Conservation (phyloP, 208 protist species). For the Leishmania tropica region DNA sequence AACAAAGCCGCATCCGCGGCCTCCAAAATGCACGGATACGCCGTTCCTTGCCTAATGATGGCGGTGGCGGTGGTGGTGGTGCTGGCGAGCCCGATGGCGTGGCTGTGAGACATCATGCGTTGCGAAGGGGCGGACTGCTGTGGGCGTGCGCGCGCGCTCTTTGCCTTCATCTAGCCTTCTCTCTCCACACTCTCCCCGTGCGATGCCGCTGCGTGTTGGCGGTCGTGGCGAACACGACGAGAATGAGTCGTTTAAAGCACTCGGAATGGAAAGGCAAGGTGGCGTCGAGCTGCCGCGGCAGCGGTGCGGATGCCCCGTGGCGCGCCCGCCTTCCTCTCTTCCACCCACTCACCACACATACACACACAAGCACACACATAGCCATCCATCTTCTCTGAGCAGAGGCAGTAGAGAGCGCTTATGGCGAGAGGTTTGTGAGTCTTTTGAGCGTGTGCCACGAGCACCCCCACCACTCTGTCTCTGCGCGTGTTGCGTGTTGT, state of each 20-base stretch:
- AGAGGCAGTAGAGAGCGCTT: not conserved
- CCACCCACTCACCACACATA: too few species aligned
- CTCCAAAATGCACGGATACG: conserved; percentile 78
- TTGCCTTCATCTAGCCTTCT: not conserved
- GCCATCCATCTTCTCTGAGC: not conserved
- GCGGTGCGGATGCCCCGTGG: not conserved
- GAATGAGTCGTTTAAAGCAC: not conserved
- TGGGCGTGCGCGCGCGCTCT: not conserved
- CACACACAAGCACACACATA: too few species aligned
- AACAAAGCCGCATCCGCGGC: conserved; percentile 79
- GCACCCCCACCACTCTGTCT: not conserved
- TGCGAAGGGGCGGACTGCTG: not conserved
- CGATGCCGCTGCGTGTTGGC: not conserved
- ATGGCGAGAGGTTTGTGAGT: not conserved
- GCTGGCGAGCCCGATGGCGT: not conserved
- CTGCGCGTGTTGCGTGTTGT: not conserved
- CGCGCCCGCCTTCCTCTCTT: not conserved
- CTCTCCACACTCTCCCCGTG: not conserved
- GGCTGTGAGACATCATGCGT: not conserved
- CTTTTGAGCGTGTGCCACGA: not conserved
- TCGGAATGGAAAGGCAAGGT: not conserved
- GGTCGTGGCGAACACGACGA: not conserved
- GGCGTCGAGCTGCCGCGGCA: not conserved
- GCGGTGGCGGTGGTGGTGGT: not conserved
- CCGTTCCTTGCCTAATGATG: conserved; percentile 60